phyloP scores from a whole-genome alignment of 2,329 filamentous ascomycete genomes.

The Aspergillus niger region DNA sequence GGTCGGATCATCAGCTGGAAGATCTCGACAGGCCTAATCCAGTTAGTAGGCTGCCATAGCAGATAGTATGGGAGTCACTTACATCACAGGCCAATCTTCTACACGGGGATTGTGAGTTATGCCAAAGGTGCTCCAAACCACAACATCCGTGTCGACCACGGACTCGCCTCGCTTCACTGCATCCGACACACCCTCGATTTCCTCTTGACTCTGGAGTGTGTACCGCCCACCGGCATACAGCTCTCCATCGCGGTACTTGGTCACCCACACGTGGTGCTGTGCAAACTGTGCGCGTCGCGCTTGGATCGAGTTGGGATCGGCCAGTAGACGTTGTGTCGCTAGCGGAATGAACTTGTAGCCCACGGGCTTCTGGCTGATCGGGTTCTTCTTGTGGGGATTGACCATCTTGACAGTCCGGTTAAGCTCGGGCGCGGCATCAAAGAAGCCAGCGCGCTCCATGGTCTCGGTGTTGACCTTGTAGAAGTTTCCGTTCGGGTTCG shows the following conservation, averaged over 20 bases:
- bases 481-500: slow-evolving; percentile 57
- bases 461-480: slow-evolving; percentile 53
- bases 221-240: slow-evolving; percentile 58
- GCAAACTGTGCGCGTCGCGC: slow-evolving; percentile 56
- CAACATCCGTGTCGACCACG: slow-evolving; percentile 45
- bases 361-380: slow-evolving; percentile 55
- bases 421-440: slow-evolving; percentile 47
- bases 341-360: slow-evolving; percentile 59
- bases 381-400: slow-evolving; percentile 55
- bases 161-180: slow-evolving; percentile 35
- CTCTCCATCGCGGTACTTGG: slow-evolving; percentile 54
- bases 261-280: slow-evolving; percentile 59
- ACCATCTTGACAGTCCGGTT: slow-evolving; percentile 61
- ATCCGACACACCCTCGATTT: slow-evolving; percentile 39
- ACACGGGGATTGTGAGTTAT: slow-evolving; percentile 49
- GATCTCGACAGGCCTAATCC: slow-evolving; percentile 37
- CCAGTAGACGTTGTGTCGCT: slow-evolving; percentile 60
- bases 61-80: slow-evolving; percentile 10
- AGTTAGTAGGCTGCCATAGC: slow-evolving; percentile 11
- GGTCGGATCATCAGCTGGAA: slow-evolving; percentile 50
- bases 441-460: slow-evolving; percentile 50
- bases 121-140: slow-evolving; percentile 49
- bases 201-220: slow-evolving; percentile 54
- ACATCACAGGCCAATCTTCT: slow-evolving; percentile 50
- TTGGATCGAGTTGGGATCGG: slow-evolving; percentile 56